phyloP scores from a whole-genome alignment of 108 stramenopile genomes.

The Craspedostauros australis region DNA sequence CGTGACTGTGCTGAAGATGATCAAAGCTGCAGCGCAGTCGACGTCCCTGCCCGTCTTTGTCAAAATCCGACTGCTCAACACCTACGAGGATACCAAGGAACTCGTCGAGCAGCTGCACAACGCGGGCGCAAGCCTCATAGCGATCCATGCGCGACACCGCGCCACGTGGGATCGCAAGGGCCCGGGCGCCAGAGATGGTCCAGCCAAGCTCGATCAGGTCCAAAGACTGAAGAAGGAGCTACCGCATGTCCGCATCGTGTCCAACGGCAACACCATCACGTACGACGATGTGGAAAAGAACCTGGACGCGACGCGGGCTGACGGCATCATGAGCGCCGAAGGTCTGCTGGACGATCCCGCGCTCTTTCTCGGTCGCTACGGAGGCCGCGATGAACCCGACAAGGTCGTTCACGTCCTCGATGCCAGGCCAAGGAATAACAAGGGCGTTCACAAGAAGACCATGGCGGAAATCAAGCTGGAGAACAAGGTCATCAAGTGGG shows the following conservation, averaged over 20 bases:
- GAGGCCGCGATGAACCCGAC: constrained; percentile 6
- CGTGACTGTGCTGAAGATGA: constrained; percentile 57
- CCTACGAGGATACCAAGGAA: constrained; percentile 69
- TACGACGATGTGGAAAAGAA: constrained; percentile 74
- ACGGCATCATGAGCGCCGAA: constrained; percentile 92
- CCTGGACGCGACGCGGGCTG: constrained; percentile 57
- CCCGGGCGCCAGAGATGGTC: constrained; percentile 86
- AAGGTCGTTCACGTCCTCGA: not conserved
- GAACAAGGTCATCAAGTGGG: constrained; percentile 35
- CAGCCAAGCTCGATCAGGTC: constrained; percentile 85
- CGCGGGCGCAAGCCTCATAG: constrained; percentile 85
- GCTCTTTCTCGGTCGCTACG: constrained; percentile 57
- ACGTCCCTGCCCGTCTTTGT: constrained; percentile 78
- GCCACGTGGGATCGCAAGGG: constrained; percentile 77
- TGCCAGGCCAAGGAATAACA: constrained; percentile 15
- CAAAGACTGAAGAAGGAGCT: constrained; percentile 14
- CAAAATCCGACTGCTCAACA: constrained; percentile 87
- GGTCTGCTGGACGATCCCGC: constrained; percentile 91
- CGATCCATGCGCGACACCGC: constrained; percentile 86
- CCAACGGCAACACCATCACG: constrained; percentile 87
- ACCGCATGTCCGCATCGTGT: constrained; percentile 41
- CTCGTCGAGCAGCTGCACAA: constrained; percentile 65
- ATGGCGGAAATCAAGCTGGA: constrained; percentile 12
- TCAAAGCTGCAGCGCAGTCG: constrained; percentile 46
- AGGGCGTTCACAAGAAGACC: not conserved